Evolutionary conservation across 768 basidiomycete genomes (phyloP).

Genomic region (Tulasnella calospora): DNA sequence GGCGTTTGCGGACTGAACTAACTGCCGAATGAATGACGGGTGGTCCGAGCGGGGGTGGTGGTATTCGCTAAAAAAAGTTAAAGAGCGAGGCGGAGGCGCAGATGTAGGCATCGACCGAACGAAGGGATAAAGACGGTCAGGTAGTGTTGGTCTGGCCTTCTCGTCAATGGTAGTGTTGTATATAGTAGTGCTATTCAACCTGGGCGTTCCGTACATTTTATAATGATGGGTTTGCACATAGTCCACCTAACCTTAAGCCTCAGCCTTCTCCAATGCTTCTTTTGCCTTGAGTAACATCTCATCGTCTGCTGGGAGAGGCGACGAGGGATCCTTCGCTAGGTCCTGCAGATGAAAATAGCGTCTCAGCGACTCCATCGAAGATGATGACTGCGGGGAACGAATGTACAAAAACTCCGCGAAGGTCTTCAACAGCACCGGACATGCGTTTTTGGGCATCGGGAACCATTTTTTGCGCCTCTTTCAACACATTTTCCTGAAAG

Average conservation of each 20-base stretch:
- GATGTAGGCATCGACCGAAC: neutral
- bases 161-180: neutral
- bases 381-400: slow-evolving; percentile 24
- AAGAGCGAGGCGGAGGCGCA: no score
- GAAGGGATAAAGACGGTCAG: neutral
- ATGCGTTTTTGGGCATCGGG: slow-evolving; percentile 58
- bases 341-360: neutral
- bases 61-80: no score
- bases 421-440: slow-evolving; percentile 56
- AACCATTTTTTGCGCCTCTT: slow-evolving; percentile 81
- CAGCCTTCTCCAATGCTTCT: slow-evolving; percentile 51
- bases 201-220: neutral
- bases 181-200: neutral
- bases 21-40: neutral
- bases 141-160: neutral
- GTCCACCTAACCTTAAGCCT: slow-evolving; percentile 37
- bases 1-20: neutral
- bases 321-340: neutral
- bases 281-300: slow-evolving; percentile 54
- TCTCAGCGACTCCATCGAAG: neutral
- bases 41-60: no score
- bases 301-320: neutral
- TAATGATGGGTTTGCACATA: neutral
- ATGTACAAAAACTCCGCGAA: slow-evolving; percentile 66
- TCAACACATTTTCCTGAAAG: slow-evolving; percentile 42